These are phyloP conservation scores for Suillus bovinus DNA, from an alignment of 768 basidiomycete genomes.

Conservation along the genomic window DNA sequence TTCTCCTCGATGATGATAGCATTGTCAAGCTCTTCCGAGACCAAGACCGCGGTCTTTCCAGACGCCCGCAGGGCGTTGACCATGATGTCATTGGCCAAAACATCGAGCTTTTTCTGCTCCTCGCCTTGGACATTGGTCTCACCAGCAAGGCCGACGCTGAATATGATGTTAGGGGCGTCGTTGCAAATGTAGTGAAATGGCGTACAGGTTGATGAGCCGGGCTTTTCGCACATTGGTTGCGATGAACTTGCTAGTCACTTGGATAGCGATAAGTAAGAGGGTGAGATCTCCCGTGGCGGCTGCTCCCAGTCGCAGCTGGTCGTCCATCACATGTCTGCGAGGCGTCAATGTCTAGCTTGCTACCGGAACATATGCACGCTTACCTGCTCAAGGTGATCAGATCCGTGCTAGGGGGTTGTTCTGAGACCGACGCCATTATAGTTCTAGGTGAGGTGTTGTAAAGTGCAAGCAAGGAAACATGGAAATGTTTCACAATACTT, in stretches of 20 bases:
- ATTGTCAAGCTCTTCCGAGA: slow-evolving; percentile 93
- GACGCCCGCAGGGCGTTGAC: slow-evolving; percentile 93
- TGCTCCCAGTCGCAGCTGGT: slow-evolving; percentile 81
- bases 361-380: slow-evolving; percentile 19
- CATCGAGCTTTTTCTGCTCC: slow-evolving; percentile 99
- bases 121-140: slow-evolving; percentile 97
- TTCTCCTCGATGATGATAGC: slow-evolving; percentile 86
- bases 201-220: slow-evolving; percentile 94
- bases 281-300: slow-evolving; percentile 93
- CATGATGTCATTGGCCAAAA: slow-evolving; percentile 99
- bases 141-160: slow-evolving; percentile 93
- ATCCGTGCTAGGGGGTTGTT: slow-evolving; percentile 79
- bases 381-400: slow-evolving; percentile 93
- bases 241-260: slow-evolving; percentile 96
- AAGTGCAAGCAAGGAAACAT: slow-evolving; percentile 6
- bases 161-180: slow-evolving; percentile 1
- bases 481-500: slow-evolving; percentile 10
- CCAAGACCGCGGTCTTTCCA: slow-evolving; percentile 95
- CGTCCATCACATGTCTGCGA: slow-evolving; percentile 79
- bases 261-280: slow-evolving; percentile 91
- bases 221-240: slow-evolving; percentile 98
- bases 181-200: slow-evolving; percentile 11
- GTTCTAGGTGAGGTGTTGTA: slow-evolving; percentile 15
- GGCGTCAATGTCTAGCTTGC: slow-evolving; percentile 8
- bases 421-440: slow-evolving; percentile 34